Evolutionary conservation across 345 rosid species (phyloP).

Genomic region (Dimocarpus longan): DNA sequence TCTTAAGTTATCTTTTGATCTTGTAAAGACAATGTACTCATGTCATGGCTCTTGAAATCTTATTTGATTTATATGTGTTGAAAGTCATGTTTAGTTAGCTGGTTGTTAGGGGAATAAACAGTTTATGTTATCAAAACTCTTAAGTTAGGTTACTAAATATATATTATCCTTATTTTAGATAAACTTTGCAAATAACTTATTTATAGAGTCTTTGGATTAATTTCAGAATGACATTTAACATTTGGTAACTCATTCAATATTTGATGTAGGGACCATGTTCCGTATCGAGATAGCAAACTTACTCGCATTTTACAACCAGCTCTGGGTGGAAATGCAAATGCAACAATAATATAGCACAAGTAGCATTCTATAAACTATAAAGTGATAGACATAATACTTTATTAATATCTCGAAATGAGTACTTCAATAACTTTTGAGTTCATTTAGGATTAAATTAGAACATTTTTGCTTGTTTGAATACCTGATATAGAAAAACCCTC

Average conservation of each 20-base stretch:
- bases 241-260: neutral
- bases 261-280: constrained; percentile 85
- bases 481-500: neutral
- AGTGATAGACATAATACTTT: neutral
- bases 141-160: too few relatives aligned
- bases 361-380: constrained; percentile 31
- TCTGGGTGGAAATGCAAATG: constrained; percentile 97
- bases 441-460: neutral
- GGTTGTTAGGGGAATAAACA: too few relatives aligned
- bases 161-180: too few relatives aligned
- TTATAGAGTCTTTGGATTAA: too few relatives aligned
- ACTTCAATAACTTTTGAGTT: neutral
- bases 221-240: too few relatives aligned
- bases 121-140: too few relatives aligned
- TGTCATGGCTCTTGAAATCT: neutral
- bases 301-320: constrained; percentile 97
- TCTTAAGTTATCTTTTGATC: too few relatives aligned
- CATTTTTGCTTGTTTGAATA: neutral
- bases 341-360: constrained; percentile 97
- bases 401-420: neutral
- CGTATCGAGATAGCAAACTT: constrained; percentile 96
- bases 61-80: neutral
- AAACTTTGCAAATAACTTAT: too few relatives aligned
- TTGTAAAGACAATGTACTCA: neutral
- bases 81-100: too few relatives aligned